These are phyloP conservation scores for Ceratocystis ficicola DNA, from an alignment of 2,329 filamentous ascomycete genomes.

Conservation along the genomic window DNA sequence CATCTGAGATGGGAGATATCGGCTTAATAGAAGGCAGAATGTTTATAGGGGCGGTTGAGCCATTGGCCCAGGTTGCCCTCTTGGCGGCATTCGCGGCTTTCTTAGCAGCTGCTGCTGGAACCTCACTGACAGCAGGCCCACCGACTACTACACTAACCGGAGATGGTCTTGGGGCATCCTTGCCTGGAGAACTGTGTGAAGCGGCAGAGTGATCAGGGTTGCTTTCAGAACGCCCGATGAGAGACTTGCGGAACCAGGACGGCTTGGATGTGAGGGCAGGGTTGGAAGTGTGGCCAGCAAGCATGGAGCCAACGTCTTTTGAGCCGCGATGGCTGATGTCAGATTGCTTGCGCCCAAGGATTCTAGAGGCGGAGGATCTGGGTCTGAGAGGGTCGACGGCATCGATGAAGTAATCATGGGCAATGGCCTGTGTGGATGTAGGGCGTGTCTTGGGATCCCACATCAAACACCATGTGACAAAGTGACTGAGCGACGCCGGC, in stretches of 20 bases:
- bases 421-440: slow-evolving; percentile 84
- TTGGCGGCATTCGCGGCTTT: slow-evolving; percentile 46
- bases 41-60: slow-evolving; percentile 75
- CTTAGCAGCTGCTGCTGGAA: slow-evolving; percentile 31
- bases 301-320: slow-evolving; percentile 40
- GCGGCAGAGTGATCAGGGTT: slow-evolving; percentile 14
- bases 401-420: slow-evolving; percentile 88
- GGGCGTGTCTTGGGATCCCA: slow-evolving; percentile 92
- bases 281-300: slow-evolving; percentile 26
- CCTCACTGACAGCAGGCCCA: slow-evolving; percentile 32
- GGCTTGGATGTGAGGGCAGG: slow-evolving; percentile 55
- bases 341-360: slow-evolving; percentile 82
- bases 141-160: slow-evolving; percentile 30
- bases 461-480: slow-evolving; percentile 97
- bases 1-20: slow-evolving; percentile 90
- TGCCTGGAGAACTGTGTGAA: slow-evolving; percentile 26
- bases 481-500: slow-evolving; percentile 75
- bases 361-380: slow-evolving; percentile 75
- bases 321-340: slow-evolving; percentile 57
- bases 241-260: slow-evolving; percentile 93
- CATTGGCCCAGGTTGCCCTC: slow-evolving; percentile 87
- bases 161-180: slow-evolving; percentile 38
- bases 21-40: slow-evolving; percentile 90
- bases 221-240: slow-evolving; percentile 68
- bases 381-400: slow-evolving; percentile 83